Conservation (phyloP, 2,329 filamentous ascomycete genomes). For the Lasiodiplodia gonubiensis region DNA sequence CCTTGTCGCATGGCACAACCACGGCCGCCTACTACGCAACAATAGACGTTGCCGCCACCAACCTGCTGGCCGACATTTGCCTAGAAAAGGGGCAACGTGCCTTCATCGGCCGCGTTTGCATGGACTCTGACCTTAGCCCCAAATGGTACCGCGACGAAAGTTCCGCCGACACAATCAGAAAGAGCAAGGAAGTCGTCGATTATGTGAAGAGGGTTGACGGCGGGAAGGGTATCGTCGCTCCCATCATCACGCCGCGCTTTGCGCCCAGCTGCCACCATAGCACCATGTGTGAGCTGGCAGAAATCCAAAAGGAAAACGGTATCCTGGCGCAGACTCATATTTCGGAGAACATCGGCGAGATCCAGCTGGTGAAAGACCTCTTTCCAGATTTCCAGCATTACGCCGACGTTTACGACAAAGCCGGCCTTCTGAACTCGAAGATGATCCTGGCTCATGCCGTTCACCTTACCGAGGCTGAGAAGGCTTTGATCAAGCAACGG, state of each 20-base stretch:
- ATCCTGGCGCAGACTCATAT: constrained; percentile 88
- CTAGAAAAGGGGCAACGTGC: constrained; percentile 81
- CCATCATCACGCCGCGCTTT: constrained; percentile 77
- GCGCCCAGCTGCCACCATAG: constrained; percentile 60
- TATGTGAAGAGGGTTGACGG: constrained; percentile 74
- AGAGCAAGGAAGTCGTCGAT: constrained; percentile 49
- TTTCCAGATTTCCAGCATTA: constrained; percentile 73
- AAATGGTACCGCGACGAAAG: constrained; percentile 79
- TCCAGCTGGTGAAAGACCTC: constrained; percentile 70
- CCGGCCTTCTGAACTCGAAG: constrained; percentile 69
- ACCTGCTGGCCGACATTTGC: constrained; percentile 85
- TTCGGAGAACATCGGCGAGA: constrained; percentile 78
- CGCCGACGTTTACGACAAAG: constrained; percentile 76
- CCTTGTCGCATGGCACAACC: constrained; percentile 88
- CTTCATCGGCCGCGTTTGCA: constrained; percentile 92
- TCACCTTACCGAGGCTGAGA: constrained; percentile 73
- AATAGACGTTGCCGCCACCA: constrained; percentile 84
- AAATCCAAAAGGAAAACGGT: constrained; percentile 65
- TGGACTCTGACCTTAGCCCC: constrained; percentile 70
- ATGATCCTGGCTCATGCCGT: constrained; percentile 89
- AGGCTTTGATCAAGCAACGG: constrained; percentile 64
- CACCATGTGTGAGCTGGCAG: constrained; percentile 68
- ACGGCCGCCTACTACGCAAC: constrained; percentile 96
- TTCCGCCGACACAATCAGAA: constrained; percentile 63
- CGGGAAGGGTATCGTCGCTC: constrained; percentile 66